Evolutionary conservation across 345 rosid species (phyloP).

Genomic region (Euphorbia pulcherrima): DNA sequence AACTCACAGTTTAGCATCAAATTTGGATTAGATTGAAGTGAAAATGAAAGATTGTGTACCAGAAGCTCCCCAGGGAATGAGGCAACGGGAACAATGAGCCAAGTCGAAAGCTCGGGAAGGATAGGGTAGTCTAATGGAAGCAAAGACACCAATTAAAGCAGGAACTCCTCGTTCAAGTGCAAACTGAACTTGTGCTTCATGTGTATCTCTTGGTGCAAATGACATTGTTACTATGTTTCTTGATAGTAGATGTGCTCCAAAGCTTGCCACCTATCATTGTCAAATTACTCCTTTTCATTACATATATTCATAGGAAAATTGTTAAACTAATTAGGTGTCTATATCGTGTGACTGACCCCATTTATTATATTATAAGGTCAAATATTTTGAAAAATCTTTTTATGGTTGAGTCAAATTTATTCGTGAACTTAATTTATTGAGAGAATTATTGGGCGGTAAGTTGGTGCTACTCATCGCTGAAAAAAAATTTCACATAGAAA

Average conservation of each 20-base stretch:
- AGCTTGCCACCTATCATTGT: slow-evolving; percentile 83
- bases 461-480: no score
- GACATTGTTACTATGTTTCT: slow-evolving; percentile 69
- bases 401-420: no score
- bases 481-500: no score
- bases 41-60: slow-evolving; percentile 34
- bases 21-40: no score
- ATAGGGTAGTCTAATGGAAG: slow-evolving; percentile 81
- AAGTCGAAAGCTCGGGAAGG: slow-evolving; percentile 90
- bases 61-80: slow-evolving; percentile 78
- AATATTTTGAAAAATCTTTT: no score
- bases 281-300: no score
- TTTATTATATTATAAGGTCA: no score
- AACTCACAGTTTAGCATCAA: neutral
- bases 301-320: no score
- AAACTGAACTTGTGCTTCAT: slow-evolving; percentile 91
- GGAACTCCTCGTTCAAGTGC: slow-evolving; percentile 95
- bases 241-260: slow-evolving; percentile 84
- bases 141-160: slow-evolving; percentile 77
- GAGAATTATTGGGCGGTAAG: no score
- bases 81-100: slow-evolving; percentile 98
- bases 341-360: no score
- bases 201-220: slow-evolving; percentile 94
- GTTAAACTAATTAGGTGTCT: no score
- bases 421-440: no score